A percentile compares a stretch with the other conserved stretches of the same genome.
Conservation (phyloP, 345 rosid species). For the Linum usitatissimum region DNA sequence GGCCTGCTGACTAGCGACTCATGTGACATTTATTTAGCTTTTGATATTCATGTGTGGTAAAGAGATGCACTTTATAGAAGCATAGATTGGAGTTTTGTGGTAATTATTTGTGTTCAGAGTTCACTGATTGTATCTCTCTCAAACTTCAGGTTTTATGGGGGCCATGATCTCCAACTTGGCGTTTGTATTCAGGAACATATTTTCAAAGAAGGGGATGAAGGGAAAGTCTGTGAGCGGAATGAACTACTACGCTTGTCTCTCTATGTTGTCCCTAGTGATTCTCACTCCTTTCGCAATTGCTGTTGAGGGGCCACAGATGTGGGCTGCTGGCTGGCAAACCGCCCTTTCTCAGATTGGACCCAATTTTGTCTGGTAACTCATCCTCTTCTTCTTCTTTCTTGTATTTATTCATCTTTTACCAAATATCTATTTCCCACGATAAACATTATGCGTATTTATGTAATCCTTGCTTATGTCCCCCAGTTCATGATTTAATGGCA, state of each 20-base stretch:
- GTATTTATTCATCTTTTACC: background rate
- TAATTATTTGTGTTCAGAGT: background rate
- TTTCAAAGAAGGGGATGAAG: constrained; percentile 94
- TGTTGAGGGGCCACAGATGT: constrained; percentile 86
- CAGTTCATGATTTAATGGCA: background rate
- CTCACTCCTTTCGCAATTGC: constrained; percentile 82
- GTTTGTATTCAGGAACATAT: constrained; percentile 86
- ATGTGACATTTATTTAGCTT: constrained; percentile 12
- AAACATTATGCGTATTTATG: background rate
- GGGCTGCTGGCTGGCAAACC: constrained; percentile 87
- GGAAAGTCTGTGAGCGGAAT: constrained; percentile 64
- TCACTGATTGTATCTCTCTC: background rate
- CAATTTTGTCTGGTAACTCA: constrained; percentile 73
- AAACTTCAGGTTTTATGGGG: constrained; percentile 70
- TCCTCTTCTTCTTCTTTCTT: no score
- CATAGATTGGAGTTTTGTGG: constrained; percentile 5
- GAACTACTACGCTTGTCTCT: constrained; percentile 95
- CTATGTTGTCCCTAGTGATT: constrained; percentile 71
- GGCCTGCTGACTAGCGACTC: background rate
- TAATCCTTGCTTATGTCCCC: no score
- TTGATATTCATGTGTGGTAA: no score
- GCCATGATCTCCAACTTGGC: constrained; percentile 98
- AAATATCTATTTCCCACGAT: background rate
- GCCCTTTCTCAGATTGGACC: constrained; percentile 75
- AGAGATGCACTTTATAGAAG: background rate